Evolutionary conservation across 78 protist genomes (phyloP), one percentile per base, ranked within the genome.

Genomic region (Cavenderia fasciculata): DNA sequence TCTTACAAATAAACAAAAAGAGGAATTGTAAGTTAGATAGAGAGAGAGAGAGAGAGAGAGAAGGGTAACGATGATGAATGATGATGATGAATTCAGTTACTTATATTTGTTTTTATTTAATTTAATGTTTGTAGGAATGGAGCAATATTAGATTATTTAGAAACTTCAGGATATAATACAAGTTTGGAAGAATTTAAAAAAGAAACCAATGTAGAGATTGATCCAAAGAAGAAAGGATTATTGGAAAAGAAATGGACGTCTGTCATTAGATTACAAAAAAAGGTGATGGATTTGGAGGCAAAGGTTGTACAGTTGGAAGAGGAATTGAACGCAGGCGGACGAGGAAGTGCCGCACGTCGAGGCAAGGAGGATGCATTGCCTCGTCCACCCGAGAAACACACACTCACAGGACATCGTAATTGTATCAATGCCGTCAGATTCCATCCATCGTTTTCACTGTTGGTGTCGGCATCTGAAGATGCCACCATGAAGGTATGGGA

Each of bases 401-500:
- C 23, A 40, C 59, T 95, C 12, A 85, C 86, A 38, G 94, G 95
- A 18, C 97, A 95, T 25, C 62, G 96, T n/a, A 71, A 86, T 46
- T 79, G 93, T 54, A 70, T 94, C 51, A 94, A 94, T 40, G 31
- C 72, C 14, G 97, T 95, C 33, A 23, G 56, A 61, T 95, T 95
- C 74, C 95, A 91, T 66, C 96, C 96, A 52, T 36, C 52, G 10
- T 93, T 54, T 59, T 54, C 90, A 29, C 33, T 93, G 66, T 19
- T 85, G 12, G 97, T 84, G n/a, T 93, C 96, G n/a, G 86, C 95
- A 1, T 77, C 92, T 1, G 96, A 90, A 16, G 97, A 96, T 34
- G 96, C 95, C 61, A 90, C 97, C 8, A 65, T 96, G 59, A 94
- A 87, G 62, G 82, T 89, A 8, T 96, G 97, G 97, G 98, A 96